Evolutionary conservation across 2,329 filamentous ascomycete genomes (phyloP), one percentile per base, ranked within the genome.

Genomic region (Monosporascus sp.): DNA sequence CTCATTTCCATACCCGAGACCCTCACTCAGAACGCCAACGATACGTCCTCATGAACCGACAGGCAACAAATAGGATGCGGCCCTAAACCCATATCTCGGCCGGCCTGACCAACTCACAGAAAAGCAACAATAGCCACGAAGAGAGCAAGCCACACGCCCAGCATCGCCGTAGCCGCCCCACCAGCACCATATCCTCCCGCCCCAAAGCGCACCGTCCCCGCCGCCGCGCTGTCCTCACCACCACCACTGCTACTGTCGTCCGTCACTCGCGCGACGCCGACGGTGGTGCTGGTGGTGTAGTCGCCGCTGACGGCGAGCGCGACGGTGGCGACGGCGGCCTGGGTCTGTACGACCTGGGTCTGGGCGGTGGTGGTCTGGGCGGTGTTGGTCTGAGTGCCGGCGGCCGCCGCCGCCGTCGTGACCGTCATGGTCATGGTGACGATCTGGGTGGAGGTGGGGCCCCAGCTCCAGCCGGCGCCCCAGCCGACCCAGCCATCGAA

Each of bases 391-490:
- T 65, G 60, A 6, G 58, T 55, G 50, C 69, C 67, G 25, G 58
- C 51, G 9, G 50, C n/a, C 37, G 64, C 61, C 3, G 4, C 20
- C 5, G 22, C 3, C 11, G 22, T 15, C 7, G 42, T 31, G 20
- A 9, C 20, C 5, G 60, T 68, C 8, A 62, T 67, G 15, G 70
- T 71, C 36, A 64, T 60, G 3, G 70, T 72, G 44, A 73, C 62
- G 27, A 58, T 68, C 52, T 60, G 50, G 3, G 71, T 74, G 25
- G 65, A 58, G 6, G 71, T 72, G 11, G 68, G 55, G 1, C 59
- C 65, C 68, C 68, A 72, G 41, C 59, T 65, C 73, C 73, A 75
- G 48, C 71, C 73, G 11, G 57, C 51, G 42, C 72, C 71, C 72
- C 73, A 74, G 56, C 68, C 68, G 24, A 69, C 68, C 63, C 69